phyloP scores from a whole-genome alignment of 768 basidiomycete genomes.

The Termitomyces titanicus region DNA sequence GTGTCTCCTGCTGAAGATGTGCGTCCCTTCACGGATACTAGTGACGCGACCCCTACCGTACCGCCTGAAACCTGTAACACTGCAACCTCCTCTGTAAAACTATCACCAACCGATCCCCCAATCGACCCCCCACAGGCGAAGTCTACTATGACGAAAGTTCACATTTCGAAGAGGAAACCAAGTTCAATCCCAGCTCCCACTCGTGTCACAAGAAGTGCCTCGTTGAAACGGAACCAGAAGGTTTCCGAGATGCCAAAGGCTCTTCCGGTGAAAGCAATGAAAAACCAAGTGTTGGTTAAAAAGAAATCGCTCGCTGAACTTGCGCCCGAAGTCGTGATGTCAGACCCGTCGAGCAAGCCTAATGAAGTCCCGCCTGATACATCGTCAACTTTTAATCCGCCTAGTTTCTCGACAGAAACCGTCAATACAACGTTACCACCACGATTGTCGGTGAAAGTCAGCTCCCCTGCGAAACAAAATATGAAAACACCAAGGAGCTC shows the following conservation, averaged over 20 bases:
- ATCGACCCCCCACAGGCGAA: not conserved
- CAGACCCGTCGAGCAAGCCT: not conserved
- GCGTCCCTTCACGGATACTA: not conserved
- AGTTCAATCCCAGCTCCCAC: slow-evolving; percentile 16
- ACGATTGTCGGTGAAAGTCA: slow-evolving; percentile 31
- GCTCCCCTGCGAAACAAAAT: slow-evolving; percentile 21
- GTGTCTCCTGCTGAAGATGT: not conserved
- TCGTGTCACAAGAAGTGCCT: slow-evolving; percentile 34
- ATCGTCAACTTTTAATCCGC: slow-evolving; percentile 11
- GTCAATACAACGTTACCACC: slow-evolving; percentile 13
- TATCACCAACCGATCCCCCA: not conserved
- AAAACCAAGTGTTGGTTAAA: not conserved
- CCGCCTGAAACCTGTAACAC: not conserved
- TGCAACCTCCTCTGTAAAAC: not conserved
- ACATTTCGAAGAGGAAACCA: slow-evolving; percentile 21
- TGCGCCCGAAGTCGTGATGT: not conserved
- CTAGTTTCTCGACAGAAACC: slow-evolving; percentile 11
- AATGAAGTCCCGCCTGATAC: slow-evolving; percentile 7
- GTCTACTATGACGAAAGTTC: slow-evolving; percentile 12
- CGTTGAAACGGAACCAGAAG: slow-evolving; percentile 24
- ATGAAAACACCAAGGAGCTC: slow-evolving; percentile 5
- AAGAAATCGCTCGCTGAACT: not conserved
- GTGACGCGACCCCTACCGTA: not conserved
- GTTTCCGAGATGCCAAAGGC: slow-evolving; percentile 5
- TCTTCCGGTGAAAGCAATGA: not conserved